Base-by-base conservation (phyloP, 352 stramenopile genomes). In the Plasmopara viticola region DNA sequence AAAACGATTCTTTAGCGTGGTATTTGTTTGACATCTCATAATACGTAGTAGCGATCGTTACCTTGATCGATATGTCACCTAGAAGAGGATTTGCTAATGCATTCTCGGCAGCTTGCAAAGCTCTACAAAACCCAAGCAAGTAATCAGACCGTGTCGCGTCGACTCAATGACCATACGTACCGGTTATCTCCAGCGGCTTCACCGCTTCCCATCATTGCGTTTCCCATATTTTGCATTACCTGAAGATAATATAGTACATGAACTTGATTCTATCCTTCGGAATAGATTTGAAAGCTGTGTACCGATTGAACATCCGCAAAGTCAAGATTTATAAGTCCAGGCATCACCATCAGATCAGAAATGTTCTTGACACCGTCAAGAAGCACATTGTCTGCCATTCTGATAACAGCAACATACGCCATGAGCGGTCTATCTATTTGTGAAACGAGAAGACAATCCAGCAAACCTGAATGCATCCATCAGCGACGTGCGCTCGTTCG, bases 201-300 rank as follows among this genome's bases (percentile, higher is more conserved):
- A 47, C 92, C 92, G 62, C 95, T 97, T 56, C 87, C 85, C 84
- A 92, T 93, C 79, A 95, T 93, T 44, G 83, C 83, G 34, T 89
- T 90, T 44, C 83, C 83, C 80, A 91, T 91, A 55, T 83, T 86
- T 56, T 83, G 80, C 80, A 94, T 92, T 49, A 94, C 75, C 75
- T 86, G 31, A 8, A 51, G 13, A 40, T 56, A 38, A 33, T 18
- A 12, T 10, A 39, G 56, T 9, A 45, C 13, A 40, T 4, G 7
- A 25, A 25, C 20, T 25, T 25, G 20, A 25, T 25, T 38, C 2
- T 4, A 14, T 14, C 9, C 10, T 38, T 4, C 14, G 0, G 42
- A 34, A 2, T 30, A 5, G 37, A 42, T 45, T 28, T 34, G 14
- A 41, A 18, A 60, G 20, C 4, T 43, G 28, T 58, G 28, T 69